Conservation (phyloP, 805 yeast genomes). For the Ogataea glucozyma region DNA sequence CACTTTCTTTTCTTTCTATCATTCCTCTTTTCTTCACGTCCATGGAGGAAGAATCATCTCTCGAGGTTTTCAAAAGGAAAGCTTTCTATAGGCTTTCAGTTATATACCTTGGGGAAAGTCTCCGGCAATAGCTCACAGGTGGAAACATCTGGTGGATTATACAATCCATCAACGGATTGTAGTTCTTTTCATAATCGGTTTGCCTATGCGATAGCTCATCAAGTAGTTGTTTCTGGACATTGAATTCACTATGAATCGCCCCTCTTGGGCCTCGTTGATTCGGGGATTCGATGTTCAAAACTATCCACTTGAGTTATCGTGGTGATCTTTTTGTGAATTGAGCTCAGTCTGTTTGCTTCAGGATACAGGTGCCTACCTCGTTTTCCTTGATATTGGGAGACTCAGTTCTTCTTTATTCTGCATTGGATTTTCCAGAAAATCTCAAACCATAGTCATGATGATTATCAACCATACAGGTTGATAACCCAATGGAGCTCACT, state of each 20-base stretch:
- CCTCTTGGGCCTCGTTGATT: slow-evolving; percentile 22
- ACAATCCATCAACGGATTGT: slow-evolving; percentile 18
- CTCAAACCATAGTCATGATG: slow-evolving; percentile 78
- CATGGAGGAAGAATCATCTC: slow-evolving; percentile 75
- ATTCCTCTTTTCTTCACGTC: slow-evolving; percentile 40
- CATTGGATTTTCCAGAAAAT: slow-evolving; percentile 45
- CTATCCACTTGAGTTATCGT: too few relatives aligned
- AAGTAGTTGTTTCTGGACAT: slow-evolving; percentile 1
- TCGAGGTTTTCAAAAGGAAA: slow-evolving; percentile 67
- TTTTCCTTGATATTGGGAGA: slow-evolving; percentile 18
- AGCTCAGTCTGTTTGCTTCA: slow-evolving; percentile 11
- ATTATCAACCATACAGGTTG: slow-evolving; percentile 40
- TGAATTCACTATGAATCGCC: slow-evolving; percentile 12
- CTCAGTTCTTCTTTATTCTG: slow-evolving; percentile 46
- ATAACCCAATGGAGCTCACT: slow-evolving; percentile 89
- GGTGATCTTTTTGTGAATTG: not conserved
- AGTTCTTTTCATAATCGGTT: not conserved
- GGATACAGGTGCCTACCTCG: slow-evolving; percentile 11
- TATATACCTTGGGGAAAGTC: slow-evolving; percentile 82
- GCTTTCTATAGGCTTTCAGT: slow-evolving; percentile 16
- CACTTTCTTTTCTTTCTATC: slow-evolving; percentile 1
- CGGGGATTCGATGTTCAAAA: too few relatives aligned
- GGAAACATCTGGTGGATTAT: slow-evolving; percentile 49
- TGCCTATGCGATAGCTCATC: not conserved
- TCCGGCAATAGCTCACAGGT: slow-evolving; percentile 65